Evolutionary conservation across 371 early-diverging fungal species (phyloP).

Genomic region (Mucor indicus): DNA sequence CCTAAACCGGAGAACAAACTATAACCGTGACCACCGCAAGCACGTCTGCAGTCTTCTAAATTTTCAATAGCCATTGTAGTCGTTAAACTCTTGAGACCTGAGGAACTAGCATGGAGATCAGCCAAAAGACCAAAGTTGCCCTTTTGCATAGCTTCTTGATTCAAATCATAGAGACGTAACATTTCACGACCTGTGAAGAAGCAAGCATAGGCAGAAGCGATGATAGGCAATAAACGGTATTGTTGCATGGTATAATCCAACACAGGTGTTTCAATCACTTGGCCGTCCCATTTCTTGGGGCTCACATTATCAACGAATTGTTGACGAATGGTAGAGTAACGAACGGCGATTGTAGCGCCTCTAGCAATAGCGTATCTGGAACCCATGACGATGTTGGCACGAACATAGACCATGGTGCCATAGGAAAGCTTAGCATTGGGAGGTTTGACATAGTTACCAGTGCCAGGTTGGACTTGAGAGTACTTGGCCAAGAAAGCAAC

Average conservation of each 20-base stretch:
- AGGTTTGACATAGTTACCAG: slow-evolving; percentile 69
- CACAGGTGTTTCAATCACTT: slow-evolving; percentile 64
- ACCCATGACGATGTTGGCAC: slow-evolving; percentile 62
- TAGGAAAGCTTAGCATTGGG: slow-evolving; percentile 71
- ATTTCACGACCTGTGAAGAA: slow-evolving; percentile 68
- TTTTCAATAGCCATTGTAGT: slow-evolving; percentile 73
- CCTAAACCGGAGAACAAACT: slow-evolving; percentile 74
- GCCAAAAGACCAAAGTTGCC: slow-evolving; percentile 59
- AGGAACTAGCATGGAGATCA: slow-evolving; percentile 83
- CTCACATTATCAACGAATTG: slow-evolving; percentile 51
- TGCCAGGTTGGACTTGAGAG: slow-evolving; percentile 62
- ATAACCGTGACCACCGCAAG: slow-evolving; percentile 85
- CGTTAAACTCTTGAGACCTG: slow-evolving; percentile 80
- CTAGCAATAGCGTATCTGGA: slow-evolving; percentile 53
- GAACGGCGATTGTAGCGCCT: slow-evolving; percentile 44
- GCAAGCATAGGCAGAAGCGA: slow-evolving; percentile 74
- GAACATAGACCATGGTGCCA: slow-evolving; percentile 74
- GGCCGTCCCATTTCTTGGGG: slow-evolving; percentile 34
- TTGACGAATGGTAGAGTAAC: slow-evolving; percentile 50
- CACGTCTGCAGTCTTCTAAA: slow-evolving; percentile 76
- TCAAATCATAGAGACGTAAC: slow-evolving; percentile 56
- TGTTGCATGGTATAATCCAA: slow-evolving; percentile 78
- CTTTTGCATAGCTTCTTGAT: slow-evolving; percentile 54
- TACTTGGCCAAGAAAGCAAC: slow-evolving; percentile 78
- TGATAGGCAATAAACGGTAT: slow-evolving; percentile 67